Conservation (phyloP, 805 yeast genomes). For the Saccharomycopsis sp. region DNA sequence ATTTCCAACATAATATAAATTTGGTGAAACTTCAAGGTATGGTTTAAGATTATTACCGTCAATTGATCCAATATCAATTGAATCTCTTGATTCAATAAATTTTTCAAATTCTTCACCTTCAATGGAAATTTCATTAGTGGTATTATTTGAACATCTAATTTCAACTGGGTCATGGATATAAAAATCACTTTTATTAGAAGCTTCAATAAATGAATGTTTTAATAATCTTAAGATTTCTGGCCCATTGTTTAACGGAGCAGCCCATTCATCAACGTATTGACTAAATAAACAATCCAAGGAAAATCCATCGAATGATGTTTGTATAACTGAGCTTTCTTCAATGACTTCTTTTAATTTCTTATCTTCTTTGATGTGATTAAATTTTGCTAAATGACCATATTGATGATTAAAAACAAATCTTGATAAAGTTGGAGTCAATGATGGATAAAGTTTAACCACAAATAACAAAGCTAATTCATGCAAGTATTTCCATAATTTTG, state of each 20-base stretch:
- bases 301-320: constrained; percentile 46
- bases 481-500: constrained; percentile 54
- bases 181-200: constrained; percentile 49
- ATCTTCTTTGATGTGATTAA: not conserved
- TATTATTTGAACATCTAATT: constrained; percentile 85
- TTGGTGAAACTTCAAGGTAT: not conserved
- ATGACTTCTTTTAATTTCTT: not conserved
- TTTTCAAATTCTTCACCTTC: not conserved
- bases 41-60: not conserved
- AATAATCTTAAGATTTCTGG: constrained; percentile 59
- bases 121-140: constrained; percentile 28
- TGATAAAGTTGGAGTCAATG: constrained; percentile 78
- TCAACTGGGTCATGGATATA: constrained; percentile 94
- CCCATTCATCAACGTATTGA: constrained; percentile 96
- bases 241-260: constrained; percentile 78
- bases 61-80: not conserved
- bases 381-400: constrained; percentile 53
- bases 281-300: constrained; percentile 93
- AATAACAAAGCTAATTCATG: constrained; percentile 75
- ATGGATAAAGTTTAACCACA: constrained; percentile 62
- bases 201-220: constrained; percentile 48
- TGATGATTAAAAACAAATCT: constrained; percentile 76
- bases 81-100: not conserved
- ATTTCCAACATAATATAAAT: too few species aligned
- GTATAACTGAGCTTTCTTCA: not conserved